Evolutionary conservation across 2,329 filamentous ascomycete species (phyloP).

Genomic region (Mycogone perniciosa): DNA sequence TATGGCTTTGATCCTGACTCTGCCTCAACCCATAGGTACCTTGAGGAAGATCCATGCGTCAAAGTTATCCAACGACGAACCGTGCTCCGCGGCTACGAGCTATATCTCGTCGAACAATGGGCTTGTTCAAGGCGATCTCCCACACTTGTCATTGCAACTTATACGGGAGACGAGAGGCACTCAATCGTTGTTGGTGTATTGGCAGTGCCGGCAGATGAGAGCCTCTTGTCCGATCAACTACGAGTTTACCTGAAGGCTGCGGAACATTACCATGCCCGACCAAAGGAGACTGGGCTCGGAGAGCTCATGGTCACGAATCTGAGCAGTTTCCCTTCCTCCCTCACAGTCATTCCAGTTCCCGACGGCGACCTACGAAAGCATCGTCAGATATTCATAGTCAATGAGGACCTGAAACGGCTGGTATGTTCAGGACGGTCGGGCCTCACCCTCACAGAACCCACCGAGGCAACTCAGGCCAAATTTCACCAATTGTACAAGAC

Average conservation of each 20-base stretch:
- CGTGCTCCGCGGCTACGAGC: conserved; percentile 74
- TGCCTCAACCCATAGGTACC: conserved; percentile 46
- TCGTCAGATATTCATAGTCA: conserved; percentile 81
- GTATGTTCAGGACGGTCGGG: conserved; percentile 88
- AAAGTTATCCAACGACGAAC: conserved; percentile 65
- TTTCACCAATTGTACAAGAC: conserved; percentile 87
- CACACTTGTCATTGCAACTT: conserved; percentile 86
- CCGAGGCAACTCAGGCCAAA: conserved; percentile 77
- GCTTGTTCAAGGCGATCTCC: conserved; percentile 85
- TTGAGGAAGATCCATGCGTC: conserved; percentile 78
- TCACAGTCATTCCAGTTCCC: conserved; percentile 87
- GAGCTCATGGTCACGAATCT: conserved; percentile 92
- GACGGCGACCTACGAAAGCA: conserved; percentile 78
- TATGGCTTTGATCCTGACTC: neutral
- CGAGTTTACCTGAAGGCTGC: conserved; percentile 81
- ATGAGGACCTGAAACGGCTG: conserved; percentile 86
- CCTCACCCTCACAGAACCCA: conserved; percentile 71
- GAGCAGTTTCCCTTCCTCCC: conserved; percentile 81
- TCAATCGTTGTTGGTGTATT: conserved; percentile 73
- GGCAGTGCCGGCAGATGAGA: conserved; percentile 73
- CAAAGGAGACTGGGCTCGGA: conserved; percentile 74
- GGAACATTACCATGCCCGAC: conserved; percentile 75
- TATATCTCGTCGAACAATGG: conserved; percentile 97
- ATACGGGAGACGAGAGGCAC: conserved; percentile 79
- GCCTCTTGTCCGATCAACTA: conserved; percentile 70